Base-by-base conservation (phyloP, 495 filamentous ascomycete species). In the Neurospora sublineolata region DNA sequence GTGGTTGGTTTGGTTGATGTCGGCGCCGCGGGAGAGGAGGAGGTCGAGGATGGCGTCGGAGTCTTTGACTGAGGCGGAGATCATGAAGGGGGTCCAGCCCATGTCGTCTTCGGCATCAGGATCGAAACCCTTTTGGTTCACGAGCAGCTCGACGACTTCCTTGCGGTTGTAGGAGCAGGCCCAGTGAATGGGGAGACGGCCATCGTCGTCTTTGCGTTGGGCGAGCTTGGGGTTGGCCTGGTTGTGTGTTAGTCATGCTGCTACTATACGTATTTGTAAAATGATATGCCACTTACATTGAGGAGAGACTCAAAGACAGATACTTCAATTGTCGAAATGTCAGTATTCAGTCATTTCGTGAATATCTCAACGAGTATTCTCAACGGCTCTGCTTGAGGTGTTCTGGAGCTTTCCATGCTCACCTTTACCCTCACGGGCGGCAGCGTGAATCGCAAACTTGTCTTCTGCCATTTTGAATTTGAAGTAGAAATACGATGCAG, bases 11-110 rank as follows among this genome's bases (percentile, higher is more conserved):
- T 86, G 80, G 77, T 90, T 93, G 4, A 94, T 91, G 73, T 97
- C 93, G 3, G 93, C 94, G 38, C 86, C 93, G 76, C 91, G 93
- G n/a, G 83, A 79, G 0, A 99, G 84, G 3, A 98, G 86, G 6
- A 97, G 79, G 38, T 94, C 89, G 14, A 97, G 85, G 7, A 92
- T 75, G 3, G 83, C 84, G 37, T 92, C 91, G 36, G 83, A 86
- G 69, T 92, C 91, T 74, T 89, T 89, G 41, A 97, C 84, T 73
- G 90, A 94, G 11, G 91, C 87, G 11, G 94, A 91, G 69, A 97
- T 97, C 94, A 97, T 97, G 33, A 97, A 84, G 1, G 93, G 91
- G 12, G 94, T 96, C 95, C 95, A 99, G 69, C 94, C 94, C 10
- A 89, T 90, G 20, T 90, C 93, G 78, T 99, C 95, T 88, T 93